Evolutionary conservation across 2,329 filamentous ascomycete genomes (phyloP).

Genomic region (Botryotinia calthae): DNA sequence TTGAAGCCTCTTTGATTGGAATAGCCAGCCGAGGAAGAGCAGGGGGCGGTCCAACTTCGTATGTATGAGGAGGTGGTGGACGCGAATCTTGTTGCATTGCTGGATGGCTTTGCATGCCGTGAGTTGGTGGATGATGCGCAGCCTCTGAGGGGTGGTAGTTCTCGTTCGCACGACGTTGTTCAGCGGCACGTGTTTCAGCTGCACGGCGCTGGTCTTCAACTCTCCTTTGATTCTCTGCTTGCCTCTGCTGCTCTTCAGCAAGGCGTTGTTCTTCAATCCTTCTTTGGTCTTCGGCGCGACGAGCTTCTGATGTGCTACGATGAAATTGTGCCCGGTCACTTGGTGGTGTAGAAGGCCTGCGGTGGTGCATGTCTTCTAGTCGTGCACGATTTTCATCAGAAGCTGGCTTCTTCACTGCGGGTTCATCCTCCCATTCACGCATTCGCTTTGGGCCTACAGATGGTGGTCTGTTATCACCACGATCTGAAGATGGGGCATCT

Average conservation of each 20-base stretch:
- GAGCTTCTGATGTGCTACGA: constrained; percentile 72
- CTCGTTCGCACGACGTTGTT: constrained; percentile 69
- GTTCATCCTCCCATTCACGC: constrained; percentile 89
- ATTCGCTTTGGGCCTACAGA: constrained; percentile 80
- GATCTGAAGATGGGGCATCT: constrained; percentile 61
- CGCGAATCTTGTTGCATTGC: constrained; percentile 57
- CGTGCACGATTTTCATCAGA: constrained; percentile 86
- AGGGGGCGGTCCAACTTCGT: constrained; percentile 47
- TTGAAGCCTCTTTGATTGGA: constrained; percentile 49
- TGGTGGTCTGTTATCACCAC: constrained; percentile 70
- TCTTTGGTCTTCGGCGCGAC: constrained; percentile 61
- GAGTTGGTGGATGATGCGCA: constrained; percentile 75
- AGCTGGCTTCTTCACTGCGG: constrained; percentile 74
- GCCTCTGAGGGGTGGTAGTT: constrained; percentile 90
- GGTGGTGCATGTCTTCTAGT: constrained; percentile 78
- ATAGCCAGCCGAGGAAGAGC: constrained; percentile 30
- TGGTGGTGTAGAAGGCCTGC: constrained; percentile 73
- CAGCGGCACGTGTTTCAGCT: constrained; percentile 57
- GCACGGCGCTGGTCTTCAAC: constrained; percentile 57
- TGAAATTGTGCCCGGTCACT: constrained; percentile 60
- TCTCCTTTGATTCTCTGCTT: constrained; percentile 42
- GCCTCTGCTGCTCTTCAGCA: constrained; percentile 31
- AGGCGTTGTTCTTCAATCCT: constrained; percentile 59
- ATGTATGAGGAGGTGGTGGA: constrained; percentile 51
- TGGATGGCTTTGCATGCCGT: constrained; percentile 53